These are phyloP conservation scores for Backusella tarrabulga DNA, from an alignment of 192 early-diverging fungal species.

Conservation along the genomic window DNA sequence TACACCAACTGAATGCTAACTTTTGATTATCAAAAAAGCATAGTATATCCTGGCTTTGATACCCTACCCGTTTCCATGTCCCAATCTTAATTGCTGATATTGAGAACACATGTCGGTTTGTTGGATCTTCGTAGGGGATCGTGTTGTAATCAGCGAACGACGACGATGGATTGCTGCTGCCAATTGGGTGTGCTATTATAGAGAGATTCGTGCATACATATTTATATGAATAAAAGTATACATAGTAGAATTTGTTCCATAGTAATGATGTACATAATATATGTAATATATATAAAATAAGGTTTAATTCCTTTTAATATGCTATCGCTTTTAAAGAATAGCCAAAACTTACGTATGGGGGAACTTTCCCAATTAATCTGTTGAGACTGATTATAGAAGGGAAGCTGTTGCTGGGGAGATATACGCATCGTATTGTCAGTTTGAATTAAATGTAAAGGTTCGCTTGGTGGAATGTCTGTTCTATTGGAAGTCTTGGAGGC, in stretches of 20 bases:
- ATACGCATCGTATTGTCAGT: neutral
- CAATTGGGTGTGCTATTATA: neutral
- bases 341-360: neutral
- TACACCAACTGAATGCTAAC: constrained; percentile 55
- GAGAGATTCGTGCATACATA: neutral
- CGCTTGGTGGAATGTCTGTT: neutral
- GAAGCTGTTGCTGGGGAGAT: neutral
- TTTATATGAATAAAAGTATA: neutral
- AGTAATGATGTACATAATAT: neutral
- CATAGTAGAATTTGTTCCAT: neutral
- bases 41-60: constrained; percentile 45
- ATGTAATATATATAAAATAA: neutral
- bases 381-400: neutral
- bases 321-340: neutral
- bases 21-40: constrained; percentile 51
- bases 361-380: neutral
- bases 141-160: neutral
- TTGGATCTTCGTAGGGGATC: neutral
- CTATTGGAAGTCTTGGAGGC: neutral
- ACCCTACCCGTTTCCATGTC: constrained; percentile 61
- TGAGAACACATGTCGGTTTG: constrained; percentile 19
- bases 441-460: neutral
- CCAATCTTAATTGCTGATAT: constrained; percentile 60
- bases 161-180: neutral
- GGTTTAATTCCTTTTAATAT: neutral